Evolutionary conservation across 129 eudicot genomes (phyloP).

Genomic region (Escallonia herrerae): DNA sequence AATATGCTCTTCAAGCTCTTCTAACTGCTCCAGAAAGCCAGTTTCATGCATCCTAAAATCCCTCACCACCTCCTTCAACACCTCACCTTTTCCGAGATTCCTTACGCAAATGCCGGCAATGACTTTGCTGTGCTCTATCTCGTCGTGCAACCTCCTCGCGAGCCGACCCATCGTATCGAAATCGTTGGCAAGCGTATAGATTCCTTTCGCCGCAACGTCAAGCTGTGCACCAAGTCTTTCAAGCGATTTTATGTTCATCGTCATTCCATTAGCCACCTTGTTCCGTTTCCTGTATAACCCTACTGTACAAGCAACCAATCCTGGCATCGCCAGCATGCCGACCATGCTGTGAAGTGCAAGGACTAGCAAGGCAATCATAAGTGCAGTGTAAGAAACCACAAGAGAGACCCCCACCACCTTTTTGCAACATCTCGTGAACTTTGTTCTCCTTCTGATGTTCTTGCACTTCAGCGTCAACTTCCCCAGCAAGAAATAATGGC

Average conservation of each 20-base stretch:
- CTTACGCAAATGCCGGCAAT: conserved; percentile 51
- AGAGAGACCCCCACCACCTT: conserved; percentile 23
- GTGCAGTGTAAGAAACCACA: conserved; percentile 26
- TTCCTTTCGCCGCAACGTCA: conserved; percentile 77
- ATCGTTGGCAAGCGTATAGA: conserved; percentile 60
- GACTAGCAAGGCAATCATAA: conserved; percentile 35
- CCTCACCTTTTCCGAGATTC: conserved; percentile 27
- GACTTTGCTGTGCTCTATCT: conserved; percentile 51
- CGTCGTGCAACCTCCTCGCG: conserved; percentile 46
- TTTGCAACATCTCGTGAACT: conserved; percentile 23
- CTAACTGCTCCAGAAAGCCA: conserved; percentile 52
- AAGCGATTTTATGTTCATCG: conserved; percentile 10
- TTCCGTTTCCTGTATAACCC: conserved; percentile 17
- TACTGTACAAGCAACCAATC: conserved; percentile 24
- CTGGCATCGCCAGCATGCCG: conserved; percentile 43
- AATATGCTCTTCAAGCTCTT: conserved; percentile 72
- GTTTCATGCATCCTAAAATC: conserved; percentile 43
- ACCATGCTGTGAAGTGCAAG: conserved; percentile 45
- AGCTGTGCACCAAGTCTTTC: conserved; percentile 39
- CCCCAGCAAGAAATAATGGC: conserved; percentile 25
- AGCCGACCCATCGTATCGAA: conserved; percentile 73
- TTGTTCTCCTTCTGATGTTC: conserved; percentile 32
- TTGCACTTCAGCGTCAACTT: conserved; percentile 34
- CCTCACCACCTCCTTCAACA: conserved; percentile 50
- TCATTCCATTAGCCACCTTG: not conserved